Evolutionary conservation across 257 asterid genomes (phyloP), one percentile per base, ranked within the genome.

Genomic region (Asclepias syriaca): DNA sequence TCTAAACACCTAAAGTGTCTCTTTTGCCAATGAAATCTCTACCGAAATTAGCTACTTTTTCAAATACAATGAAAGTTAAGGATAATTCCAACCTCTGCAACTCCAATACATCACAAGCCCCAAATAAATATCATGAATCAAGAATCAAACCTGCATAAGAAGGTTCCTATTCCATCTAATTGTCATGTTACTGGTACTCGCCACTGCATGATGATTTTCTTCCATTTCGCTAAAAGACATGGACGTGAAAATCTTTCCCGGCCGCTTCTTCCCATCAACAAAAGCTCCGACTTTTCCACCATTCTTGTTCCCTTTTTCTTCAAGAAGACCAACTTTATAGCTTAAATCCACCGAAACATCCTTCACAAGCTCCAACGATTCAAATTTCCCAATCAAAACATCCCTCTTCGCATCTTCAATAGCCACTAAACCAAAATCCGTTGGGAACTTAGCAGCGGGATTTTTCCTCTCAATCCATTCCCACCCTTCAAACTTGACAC

Each of bases 231-330:
- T 78, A 75, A 94, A 94, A 39, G 99, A 94, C 97, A 91, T 91
- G 19, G 92, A 76, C 2, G 98, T 88, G 83, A 94, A 94, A 66
- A 94, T 88, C 90, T 94, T 94, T 22, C 98, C 99, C 0, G 97
- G 90, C 83, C 95, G 88, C 84, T 91, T 94, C 82, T 81, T 79
- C 58, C 90, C 96, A 82, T 88, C 87, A 27, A 76, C 82, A 77
- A 91, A 89, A 32, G 86, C 80, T 72, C 96, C 96, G 66, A 10
- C 48, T 55, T 81, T 80, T 54, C 63, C 64, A 57, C 51, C 74
- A 51, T 63, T 32, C 71, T 82, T 78, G 39, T 57, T 72, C 73
- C 43, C 48, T 32, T 74, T 73, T 70, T 87, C 84, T 63, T 74
- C 85, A 55, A 91, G 92, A 81, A 88, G 76, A 65, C 76, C 90